Evolutionary conservation across 805 yeast species (phyloP).

Genomic region (Candida ipomoeae): DNA sequence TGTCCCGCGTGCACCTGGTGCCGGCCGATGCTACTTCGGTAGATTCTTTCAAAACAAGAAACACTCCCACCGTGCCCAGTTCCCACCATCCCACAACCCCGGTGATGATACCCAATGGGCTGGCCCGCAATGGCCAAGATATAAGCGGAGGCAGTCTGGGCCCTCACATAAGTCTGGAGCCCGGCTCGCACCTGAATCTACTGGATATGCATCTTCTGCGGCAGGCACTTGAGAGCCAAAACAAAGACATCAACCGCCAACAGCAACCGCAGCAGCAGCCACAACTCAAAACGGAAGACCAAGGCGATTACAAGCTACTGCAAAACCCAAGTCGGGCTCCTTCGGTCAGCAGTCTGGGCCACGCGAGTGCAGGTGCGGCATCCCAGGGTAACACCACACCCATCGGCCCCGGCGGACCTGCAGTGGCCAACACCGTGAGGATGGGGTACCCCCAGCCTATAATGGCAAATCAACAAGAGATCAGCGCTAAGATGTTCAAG

Average conservation of each 20-base stretch:
- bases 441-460: neutral
- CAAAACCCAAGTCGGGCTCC: neutral
- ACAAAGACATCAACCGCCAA: slow-evolving; percentile 3
- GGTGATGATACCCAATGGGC: neutral
- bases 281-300: slow-evolving; percentile 4
- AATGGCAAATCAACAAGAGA: slow-evolving; percentile 8
- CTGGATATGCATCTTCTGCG: slow-evolving; percentile 1
- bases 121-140: neutral
- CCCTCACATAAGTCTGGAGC: neutral
- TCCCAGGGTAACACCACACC: neutral
- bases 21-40: neutral
- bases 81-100: slow-evolving; percentile 12
- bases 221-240: slow-evolving; percentile 1
- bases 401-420: neutral
- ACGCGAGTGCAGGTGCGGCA: neutral
- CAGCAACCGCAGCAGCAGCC: slow-evolving; percentile 1
- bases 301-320: neutral
- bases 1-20: slow-evolving; percentile 4
- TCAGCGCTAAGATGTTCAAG: slow-evolving; percentile 31
- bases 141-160: neutral
- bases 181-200: neutral
- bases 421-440: neutral
- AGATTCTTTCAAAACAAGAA: neutral
- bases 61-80: slow-evolving; percentile 2
- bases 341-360: neutral